Evolutionary conservation across 495 filamentous ascomycete genomes (phyloP).

Genomic region (Parathielavia hyrcaniae): DNA sequence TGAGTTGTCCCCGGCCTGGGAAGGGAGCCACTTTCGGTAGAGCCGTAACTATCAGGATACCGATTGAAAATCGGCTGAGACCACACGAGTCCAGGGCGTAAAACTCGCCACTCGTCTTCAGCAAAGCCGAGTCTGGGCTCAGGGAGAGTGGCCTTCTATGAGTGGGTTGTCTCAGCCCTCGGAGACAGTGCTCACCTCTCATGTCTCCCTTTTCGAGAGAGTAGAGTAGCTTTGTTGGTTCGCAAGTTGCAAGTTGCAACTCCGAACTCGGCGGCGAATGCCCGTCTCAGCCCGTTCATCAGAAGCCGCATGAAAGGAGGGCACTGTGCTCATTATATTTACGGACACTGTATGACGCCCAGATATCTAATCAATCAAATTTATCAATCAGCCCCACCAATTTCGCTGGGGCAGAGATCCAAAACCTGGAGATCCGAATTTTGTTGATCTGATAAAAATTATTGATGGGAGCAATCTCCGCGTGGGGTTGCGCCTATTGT

Average conservation of each 20-base stretch:
- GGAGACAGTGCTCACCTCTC: too few species aligned
- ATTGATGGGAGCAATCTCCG: slow-evolving; percentile 3
- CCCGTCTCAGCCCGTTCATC: background rate
- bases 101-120: too few species aligned
- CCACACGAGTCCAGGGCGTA: too few species aligned
- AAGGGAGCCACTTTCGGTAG: too few species aligned
- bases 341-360: slow-evolving; percentile 14
- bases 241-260: background rate
- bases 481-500: background rate
- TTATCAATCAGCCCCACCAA: slow-evolving; percentile 34
- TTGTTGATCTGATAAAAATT: slow-evolving; percentile 12
- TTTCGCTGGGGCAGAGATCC: background rate
- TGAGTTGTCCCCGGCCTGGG: too few species aligned
- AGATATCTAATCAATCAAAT: slow-evolving; percentile 28
- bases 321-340: slow-evolving; percentile 10
- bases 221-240: background rate
- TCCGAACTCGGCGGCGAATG: slow-evolving; percentile 21
- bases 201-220: background rate
- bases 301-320: background rate
- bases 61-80: too few species aligned
- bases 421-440: background rate
- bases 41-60: too few species aligned
- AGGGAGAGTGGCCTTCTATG: too few species aligned
- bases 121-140: background rate
- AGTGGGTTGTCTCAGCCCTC: too few species aligned